Evolutionary conservation across 2,329 filamentous ascomycete genomes (phyloP).

Genomic region (Penicillium sp.): DNA sequence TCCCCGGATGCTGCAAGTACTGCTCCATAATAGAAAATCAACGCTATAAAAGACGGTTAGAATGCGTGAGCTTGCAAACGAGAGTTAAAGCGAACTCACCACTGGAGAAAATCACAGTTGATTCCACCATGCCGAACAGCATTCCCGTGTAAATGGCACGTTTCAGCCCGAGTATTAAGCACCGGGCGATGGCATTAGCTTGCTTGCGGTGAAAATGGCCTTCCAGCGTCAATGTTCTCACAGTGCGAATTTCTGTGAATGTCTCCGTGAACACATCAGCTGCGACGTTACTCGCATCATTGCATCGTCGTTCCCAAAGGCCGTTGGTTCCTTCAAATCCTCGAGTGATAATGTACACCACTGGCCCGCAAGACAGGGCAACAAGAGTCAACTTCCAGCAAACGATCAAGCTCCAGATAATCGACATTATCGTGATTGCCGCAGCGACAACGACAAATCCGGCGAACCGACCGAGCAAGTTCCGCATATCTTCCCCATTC

Average conservation of each 20-base stretch:
- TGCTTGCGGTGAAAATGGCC: conserved; percentile 69
- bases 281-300: conserved; percentile 62
- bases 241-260: conserved; percentile 75
- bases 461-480: conserved; percentile 75
- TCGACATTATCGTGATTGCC: conserved; percentile 67
- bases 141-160: conserved; percentile 69
- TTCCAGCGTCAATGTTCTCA: conserved; percentile 75
- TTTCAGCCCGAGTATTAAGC: conserved; percentile 64
- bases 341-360: conserved; percentile 67
- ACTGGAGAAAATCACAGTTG: conserved; percentile 69
- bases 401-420: conserved; percentile 72
- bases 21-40: conserved; percentile 83
- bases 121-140: conserved; percentile 77
- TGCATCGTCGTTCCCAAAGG: conserved; percentile 71
- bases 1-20: conserved; percentile 57
- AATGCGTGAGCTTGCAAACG: not conserved
- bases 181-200: conserved; percentile 49
- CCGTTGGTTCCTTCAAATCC: conserved; percentile 66
- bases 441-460: conserved; percentile 68
- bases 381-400: conserved; percentile 83
- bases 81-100: conserved; percentile 33
- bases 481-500: conserved; percentile 84
- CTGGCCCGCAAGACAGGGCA: conserved; percentile 67
- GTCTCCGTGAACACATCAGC: conserved; percentile 71
- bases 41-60: conserved; percentile 46